Base-by-base conservation (phyloP, 176 grass and related monocot species). In the sorghum (Sorghum bicolor) region DNA sequence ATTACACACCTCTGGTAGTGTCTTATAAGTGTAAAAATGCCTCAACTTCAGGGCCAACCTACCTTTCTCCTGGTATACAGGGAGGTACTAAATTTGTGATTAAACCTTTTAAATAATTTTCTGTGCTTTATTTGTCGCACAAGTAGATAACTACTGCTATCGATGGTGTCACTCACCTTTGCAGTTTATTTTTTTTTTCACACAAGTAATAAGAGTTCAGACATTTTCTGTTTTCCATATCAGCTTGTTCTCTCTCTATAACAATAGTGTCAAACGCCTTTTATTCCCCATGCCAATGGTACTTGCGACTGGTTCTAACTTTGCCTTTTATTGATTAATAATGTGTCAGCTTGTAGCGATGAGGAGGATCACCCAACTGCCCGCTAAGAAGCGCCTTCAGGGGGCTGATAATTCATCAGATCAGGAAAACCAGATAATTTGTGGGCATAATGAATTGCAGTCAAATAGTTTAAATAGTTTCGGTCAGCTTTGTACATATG, bases 261-360 rank as follows among this genome's bases (percentile, higher is more conserved):
- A 81, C 10, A 63, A 28, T 63, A 15, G 16, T 44, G 26, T 55
- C 30, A 11, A 25, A 22, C 53, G 14, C 63, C 22, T 50, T 60
- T 34, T 1, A 12, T 33, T 77, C 24, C 34, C 88, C 44, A 16
- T 39, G 41, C 22, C 60, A 31, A 70, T 70, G 34, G 2, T 67
- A 64, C 48, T 12, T 82, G 31, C 41, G 65, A 8, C 70, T 65
- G 79, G 12, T 64, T 45, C 32, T 57, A 82, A 80, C 40, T 72
- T 85, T 25, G n/a, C 41, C 30, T 39, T 32, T 64, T 71, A 64
- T 43, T 8, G 25, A 80, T 67, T 76, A 17, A 44, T 76, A 17
- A 44, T 76, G 61, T 66, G 41, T 43, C 88, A 94, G 95, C 90
- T 43, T 94, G 82, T 76, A 85, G 60, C 3, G 74, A 93, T 29